Evolutionary conservation across 208 protist genomes (phyloP).

Genomic region (Acanthamoeba castellanii): DNA sequence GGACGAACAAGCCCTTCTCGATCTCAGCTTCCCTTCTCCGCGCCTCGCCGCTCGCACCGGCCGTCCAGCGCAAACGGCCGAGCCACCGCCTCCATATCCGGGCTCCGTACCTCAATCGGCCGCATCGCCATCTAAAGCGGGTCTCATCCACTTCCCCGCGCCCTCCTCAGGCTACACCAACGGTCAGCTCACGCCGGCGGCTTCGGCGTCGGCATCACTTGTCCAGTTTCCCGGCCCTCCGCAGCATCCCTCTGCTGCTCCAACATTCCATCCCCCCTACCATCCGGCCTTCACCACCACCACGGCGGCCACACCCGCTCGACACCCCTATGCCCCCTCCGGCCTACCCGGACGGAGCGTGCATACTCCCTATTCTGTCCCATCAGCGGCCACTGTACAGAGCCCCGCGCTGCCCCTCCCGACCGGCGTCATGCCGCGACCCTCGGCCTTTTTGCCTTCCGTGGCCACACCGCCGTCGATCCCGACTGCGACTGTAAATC

Average conservation of each 20-base stretch:
- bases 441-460: neutral
- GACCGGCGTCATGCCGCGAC: neutral
- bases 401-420: neutral
- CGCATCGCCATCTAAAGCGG: neutral
- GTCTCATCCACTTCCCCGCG: neutral
- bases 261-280: neutral
- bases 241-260: neutral
- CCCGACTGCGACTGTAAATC: neutral
- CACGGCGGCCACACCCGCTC: neutral
- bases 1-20: neutral
- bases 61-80: neutral
- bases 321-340: neutral
- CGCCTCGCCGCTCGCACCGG: neutral
- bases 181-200: neutral
- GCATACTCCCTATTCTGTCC: neutral
- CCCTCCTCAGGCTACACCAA: neutral
- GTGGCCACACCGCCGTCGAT: neutral
- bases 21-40: constrained; percentile 44
- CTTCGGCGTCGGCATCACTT: neutral
- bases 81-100: constrained; percentile 26
- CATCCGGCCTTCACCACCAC: neutral
- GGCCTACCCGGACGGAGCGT: neutral
- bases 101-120: neutral
- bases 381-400: neutral
- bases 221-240: neutral